A percentile compares a stretch with the other conserved stretches of the same genome.
These are phyloP conservation scores for Russula earlei DNA, from an alignment of 768 basidiomycete species.

Conservation along the genomic window DNA sequence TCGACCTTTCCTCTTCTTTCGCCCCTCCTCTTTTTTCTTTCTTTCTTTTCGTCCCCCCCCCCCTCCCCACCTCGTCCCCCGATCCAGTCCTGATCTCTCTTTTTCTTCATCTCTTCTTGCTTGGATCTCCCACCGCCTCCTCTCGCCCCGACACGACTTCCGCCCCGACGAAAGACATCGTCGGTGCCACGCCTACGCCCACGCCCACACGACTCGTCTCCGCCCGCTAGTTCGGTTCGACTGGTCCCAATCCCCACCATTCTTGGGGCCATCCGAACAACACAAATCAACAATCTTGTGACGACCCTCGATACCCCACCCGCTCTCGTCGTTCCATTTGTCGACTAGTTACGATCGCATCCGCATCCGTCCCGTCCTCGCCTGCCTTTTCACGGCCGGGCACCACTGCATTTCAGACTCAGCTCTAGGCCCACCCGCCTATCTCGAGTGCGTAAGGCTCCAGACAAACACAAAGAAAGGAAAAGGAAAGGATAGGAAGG, in stretches of 20 bases:
- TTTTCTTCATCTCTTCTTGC: not conserved
- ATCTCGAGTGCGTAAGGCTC: not conserved
- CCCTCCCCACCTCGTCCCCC: too few relatives aligned
- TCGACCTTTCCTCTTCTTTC: not conserved
- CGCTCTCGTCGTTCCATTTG: constrained; percentile 2
- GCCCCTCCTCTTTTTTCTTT: not conserved
- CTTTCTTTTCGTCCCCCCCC: not conserved
- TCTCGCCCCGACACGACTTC: constrained; percentile 2
- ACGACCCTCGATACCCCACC: constrained; percentile 8
- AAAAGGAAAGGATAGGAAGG: not conserved
- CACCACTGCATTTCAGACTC: constrained; percentile 8
- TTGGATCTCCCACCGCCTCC: not conserved
- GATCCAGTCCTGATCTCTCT: not conserved
- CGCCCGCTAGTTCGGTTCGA: not conserved
- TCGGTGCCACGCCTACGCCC: constrained; percentile 4
- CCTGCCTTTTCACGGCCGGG: not conserved
- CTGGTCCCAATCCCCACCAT: not conserved
- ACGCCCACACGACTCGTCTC: not conserved
- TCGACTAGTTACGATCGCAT: constrained; percentile 18
- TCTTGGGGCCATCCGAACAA: constrained; percentile 1
- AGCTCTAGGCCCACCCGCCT: constrained; percentile 8
- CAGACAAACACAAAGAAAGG: not conserved
- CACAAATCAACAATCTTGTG: not conserved
- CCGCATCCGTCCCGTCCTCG: constrained; percentile 4
- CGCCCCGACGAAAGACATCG: not conserved